Conservation (phyloP, 2,329 filamentous ascomycete genomes). For the Microdochium paspali region DNA sequence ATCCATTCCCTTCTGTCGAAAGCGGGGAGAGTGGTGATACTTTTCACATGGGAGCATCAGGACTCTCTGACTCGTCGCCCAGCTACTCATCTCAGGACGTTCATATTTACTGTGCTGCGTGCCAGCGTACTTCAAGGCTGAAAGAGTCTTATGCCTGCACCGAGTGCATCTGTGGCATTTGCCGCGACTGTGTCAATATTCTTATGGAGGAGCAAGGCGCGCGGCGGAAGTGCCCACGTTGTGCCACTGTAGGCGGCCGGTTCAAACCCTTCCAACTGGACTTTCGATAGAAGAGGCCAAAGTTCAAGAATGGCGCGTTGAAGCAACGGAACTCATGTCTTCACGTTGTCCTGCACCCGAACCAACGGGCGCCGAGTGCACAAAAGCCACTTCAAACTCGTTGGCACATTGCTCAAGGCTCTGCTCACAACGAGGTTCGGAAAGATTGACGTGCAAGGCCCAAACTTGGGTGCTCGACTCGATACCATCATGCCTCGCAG, state of each 20-base stretch:
- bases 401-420: too few relatives aligned
- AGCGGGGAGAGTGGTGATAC: conserved; percentile 63
- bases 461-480: too few relatives aligned
- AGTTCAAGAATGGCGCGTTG: too few relatives aligned
- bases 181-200: conserved; percentile 76
- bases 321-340: conserved; percentile 16
- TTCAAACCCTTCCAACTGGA: conserved; percentile 84
- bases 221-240: conserved; percentile 68
- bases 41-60: conserved; percentile 59
- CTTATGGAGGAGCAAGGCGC: conserved; percentile 69
- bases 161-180: conserved; percentile 91
- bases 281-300: too few relatives aligned
- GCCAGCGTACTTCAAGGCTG: conserved; percentile 65
- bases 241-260: conserved; percentile 66
- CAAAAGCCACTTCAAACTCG: too few relatives aligned
- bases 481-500: too few relatives aligned
- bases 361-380: too few relatives aligned
- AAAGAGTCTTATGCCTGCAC: conserved; percentile 88
- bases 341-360: not conserved
- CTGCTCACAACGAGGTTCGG: too few relatives aligned
- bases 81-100: conserved; percentile 66
- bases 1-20: conserved; percentile 87
- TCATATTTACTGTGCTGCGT: conserved; percentile 89
- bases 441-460: too few relatives aligned
- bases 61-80: conserved; percentile 61